Base-by-base conservation (phyloP, 2,329 filamentous ascomycete genomes). In the Phialophora chinensis region DNA sequence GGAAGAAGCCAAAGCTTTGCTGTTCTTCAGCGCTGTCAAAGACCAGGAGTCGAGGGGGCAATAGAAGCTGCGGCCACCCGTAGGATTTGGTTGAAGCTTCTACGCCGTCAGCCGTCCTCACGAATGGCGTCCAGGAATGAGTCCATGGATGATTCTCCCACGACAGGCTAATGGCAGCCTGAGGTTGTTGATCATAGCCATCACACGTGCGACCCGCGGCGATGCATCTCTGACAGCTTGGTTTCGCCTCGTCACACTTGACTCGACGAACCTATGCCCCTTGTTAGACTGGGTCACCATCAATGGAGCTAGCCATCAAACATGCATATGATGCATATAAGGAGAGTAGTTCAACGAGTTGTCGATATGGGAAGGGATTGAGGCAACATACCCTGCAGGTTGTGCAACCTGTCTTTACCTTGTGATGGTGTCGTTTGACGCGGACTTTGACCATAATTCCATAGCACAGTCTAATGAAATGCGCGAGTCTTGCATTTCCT, bases 241-340 rank as follows among this genome's bases (percentile, higher is more conserved):
- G 62, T 27, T 64, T 64, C 11, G 29, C 62, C 58, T 64, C 62
- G 8, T 64, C 62, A 27, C 62, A 64, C 31, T 64, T 64, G 42
- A 64, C 56, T 14, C 62, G 62, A 47, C 62, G 62, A 33, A 55
- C 14, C 53, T 55, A 20, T 33, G 35, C 53, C 17, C 29, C 14
- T 55, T 2, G 29, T 55, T 20, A 55, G 53, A n/a, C 17, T 27
- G n/a, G 20, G 49, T 12, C 20, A 4, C 12, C 47, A 10, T 27
- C 4, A 44, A 38, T 11, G n/a, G 17, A 47, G 50, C 20, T 53
- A 29, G 49, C 50, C 8, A 29, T 12, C 49, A 12, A 52, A 17
- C 49, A 8, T 2, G 49, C 14, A 27, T 7, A 4, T 7, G 5
- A 17, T 23, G 49, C 10, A 14, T 23, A 25, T 4, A 25, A 29